A percentile compares a stretch with the other conserved stretches of the same genome.
Conservation (phyloP, 1,284 basidiomycete genomes). For the Inonotus hispidus region DNA sequence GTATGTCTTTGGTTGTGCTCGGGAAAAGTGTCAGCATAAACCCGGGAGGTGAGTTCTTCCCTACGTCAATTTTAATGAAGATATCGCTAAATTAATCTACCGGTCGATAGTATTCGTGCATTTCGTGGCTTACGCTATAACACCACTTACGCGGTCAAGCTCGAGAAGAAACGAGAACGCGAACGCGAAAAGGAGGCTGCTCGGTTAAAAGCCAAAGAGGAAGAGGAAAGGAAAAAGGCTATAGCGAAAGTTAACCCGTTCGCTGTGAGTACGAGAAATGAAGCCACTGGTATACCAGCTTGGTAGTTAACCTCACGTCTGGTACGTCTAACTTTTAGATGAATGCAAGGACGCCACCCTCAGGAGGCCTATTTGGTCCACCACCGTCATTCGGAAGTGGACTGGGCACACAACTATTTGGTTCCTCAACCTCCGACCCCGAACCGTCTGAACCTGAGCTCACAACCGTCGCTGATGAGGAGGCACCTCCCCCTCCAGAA, state of each 20-base stretch:
- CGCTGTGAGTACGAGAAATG: conserved; percentile 40
- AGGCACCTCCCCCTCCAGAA: conserved; percentile 13
- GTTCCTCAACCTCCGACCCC: conserved; percentile 10
- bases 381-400: conserved; percentile 1
- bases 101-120: conserved; percentile 55
- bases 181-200: conserved; percentile 36
- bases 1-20: conserved; percentile 76
- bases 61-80: not conserved
- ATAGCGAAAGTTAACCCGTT: conserved; percentile 57
- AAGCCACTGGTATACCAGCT: not conserved
- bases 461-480: not conserved
- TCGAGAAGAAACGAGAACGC: conserved; percentile 40
- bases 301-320: not conserved
- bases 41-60: conserved; percentile 54
- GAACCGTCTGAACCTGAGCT: not conserved
- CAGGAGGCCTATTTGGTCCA: conserved; percentile 9
- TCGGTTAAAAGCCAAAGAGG: conserved; percentile 29
- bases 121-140: conserved; percentile 73
- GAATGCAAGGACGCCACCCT: not conserved
- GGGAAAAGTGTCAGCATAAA: conserved; percentile 62
- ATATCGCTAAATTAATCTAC: conserved; percentile 4
- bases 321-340: conserved; percentile 8
- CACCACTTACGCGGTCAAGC: conserved; percentile 63
- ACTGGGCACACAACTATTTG: conserved; percentile 17
- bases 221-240: conserved; percentile 29